Base-by-base conservation (phyloP, 2,329 filamentous ascomycete genomes). In the Domatiomyces catenatus region DNA sequence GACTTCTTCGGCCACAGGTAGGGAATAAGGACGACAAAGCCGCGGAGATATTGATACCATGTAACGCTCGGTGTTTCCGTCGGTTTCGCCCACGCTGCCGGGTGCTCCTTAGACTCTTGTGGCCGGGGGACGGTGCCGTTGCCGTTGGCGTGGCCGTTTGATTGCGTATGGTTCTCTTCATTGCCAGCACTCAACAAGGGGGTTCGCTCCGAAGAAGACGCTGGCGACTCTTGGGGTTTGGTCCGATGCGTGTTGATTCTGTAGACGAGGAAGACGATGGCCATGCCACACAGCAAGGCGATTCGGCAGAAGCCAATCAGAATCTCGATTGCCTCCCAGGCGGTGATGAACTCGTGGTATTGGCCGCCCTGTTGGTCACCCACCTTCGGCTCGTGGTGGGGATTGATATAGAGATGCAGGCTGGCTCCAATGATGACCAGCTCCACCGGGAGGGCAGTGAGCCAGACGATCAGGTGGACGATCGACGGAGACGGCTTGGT, bases 1-100 rank as follows among this genome's bases (percentile, higher is more conserved):
- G 86, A 81, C 62, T 90, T 90, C 61, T 81, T 84, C 0, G 92
- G 92, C 92, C 92, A 98, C 52, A 96, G 78, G 63, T 96, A 98
- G 0, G 89, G 90, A 64, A 96, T 93, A 68, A 98, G 94, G 48
- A 95, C 74, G 10, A 83, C 85, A 66, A 96, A 98, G 45, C 90
- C 88, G 56, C 83, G 81, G 54, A 95, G 72, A 65, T 98, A 98
- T 63, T 96, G 89, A 80, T 85, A 94, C 92, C 92, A 98, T 48
- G 82, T 92, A 58, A 85, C 87, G 59, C 85, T 84, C 2, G 87
- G 89, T 7, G 87, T 77, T 56, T 86, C 90, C 39, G 84, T 83
- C 1, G 89, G 89, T 59, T 90, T 83, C 65, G 93, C 93, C 73
- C 94, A 96, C 19, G 72, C 64, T 56, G 71, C 66, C 50, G 71